Percentiles rank a stretch among this genome's conserved stretches.
phyloP scores from a whole-genome alignment of 2,329 filamentous ascomycete species.

The Apiospora sp. region DNA sequence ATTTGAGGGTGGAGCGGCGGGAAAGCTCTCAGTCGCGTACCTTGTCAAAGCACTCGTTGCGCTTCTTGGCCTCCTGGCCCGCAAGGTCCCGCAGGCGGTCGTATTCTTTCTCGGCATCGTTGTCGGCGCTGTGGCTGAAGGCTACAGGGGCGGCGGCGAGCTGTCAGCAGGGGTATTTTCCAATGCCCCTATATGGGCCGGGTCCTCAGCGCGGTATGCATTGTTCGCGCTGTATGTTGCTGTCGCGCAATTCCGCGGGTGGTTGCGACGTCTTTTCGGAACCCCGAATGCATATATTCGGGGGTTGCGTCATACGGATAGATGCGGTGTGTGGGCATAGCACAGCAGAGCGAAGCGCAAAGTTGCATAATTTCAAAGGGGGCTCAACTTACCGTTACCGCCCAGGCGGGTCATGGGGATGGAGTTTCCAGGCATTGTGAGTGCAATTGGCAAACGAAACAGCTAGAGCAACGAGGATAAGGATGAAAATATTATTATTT shows the following conservation, averaged over 20 bases:
- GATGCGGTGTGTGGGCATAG: not conserved
- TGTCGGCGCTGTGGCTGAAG: slow-evolving; percentile 76
- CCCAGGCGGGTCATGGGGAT: slow-evolving; percentile 38
- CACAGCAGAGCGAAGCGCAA: not conserved
- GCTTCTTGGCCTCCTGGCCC: slow-evolving; percentile 80
- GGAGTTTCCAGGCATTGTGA: slow-evolving; percentile 23
- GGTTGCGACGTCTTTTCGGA: not conserved
- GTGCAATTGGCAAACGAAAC: slow-evolving; percentile 14
- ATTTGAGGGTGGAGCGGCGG: not conserved
- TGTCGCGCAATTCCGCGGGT: not conserved
- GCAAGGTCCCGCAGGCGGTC: slow-evolving; percentile 88
- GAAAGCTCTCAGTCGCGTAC: slow-evolving; percentile 38
- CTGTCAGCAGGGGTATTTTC: not conserved
- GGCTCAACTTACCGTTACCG: slow-evolving; percentile 33
- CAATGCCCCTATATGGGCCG: not conserved
- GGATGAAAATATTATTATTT: not conserved
- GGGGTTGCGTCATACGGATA: not conserved
- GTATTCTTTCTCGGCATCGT: slow-evolving; percentile 83
- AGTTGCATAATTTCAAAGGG: slow-evolving; percentile 24
- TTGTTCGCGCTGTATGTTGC: not conserved
- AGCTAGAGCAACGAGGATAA: not conserved
- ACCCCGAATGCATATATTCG: not conserved
- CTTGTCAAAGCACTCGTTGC: slow-evolving; percentile 75
- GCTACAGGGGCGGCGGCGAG: slow-evolving; percentile 54
- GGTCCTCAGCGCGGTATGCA: not conserved